These are phyloP conservation scores for Alternaria tenuissima DNA, from an alignment of 2,329 filamentous ascomycete species.

Conservation along the genomic window DNA sequence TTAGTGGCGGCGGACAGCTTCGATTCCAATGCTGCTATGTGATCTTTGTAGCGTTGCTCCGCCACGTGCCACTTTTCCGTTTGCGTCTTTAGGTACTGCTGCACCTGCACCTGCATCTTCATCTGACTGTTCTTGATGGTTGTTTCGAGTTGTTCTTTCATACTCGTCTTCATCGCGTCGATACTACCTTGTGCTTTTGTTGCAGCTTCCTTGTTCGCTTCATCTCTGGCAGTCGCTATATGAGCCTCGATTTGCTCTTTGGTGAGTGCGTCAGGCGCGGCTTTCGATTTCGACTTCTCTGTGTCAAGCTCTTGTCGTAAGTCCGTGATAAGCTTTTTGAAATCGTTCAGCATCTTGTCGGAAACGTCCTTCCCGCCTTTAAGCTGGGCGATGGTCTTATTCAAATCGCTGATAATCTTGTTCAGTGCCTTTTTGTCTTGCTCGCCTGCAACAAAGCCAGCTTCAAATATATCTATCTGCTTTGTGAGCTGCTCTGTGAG, in stretches of 20 bases:
- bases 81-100: not conserved
- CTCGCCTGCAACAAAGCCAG: not conserved
- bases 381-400: not conserved
- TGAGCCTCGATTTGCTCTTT: not conserved
- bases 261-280: not conserved
- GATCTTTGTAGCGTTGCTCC: too few species aligned
- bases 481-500: not conserved
- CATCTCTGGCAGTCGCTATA: not conserved
- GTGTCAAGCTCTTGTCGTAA: not conserved
- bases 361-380: not conserved
- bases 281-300: not conserved
- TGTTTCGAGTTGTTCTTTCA: not conserved
- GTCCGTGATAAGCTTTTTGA: not conserved
- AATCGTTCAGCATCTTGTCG: not conserved
- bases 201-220: not conserved
- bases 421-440: not conserved
- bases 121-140: not conserved
- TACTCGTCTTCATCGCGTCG: not conserved
- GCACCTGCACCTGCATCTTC: not conserved
- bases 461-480: not conserved
- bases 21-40: not conserved
- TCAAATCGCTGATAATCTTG: conserved; percentile 1
- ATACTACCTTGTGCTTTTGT: not conserved
- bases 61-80: not conserved
- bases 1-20: not conserved